phyloP scores from a whole-genome alignment of 371 early-diverging fungal genomes.

The Thermomucor indicae-seudaticae region DNA sequence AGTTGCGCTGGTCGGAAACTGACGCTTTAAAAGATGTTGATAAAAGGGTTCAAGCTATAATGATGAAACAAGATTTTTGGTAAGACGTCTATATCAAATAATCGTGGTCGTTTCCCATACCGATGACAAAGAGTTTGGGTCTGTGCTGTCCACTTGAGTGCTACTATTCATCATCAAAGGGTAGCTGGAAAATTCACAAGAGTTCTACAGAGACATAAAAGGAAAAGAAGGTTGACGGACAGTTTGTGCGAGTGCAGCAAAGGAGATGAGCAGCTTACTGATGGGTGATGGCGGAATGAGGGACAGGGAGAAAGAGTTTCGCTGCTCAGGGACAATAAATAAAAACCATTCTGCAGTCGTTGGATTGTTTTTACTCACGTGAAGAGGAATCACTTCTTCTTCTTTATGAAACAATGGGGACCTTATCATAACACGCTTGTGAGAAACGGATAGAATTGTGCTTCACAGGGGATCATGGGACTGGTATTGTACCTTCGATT shows the following conservation, averaged over 20 bases:
- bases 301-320: constrained; percentile 2
- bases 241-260: constrained; percentile 8
- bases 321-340: neutral
- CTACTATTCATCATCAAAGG: neutral
- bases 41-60: constrained; percentile 45
- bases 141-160: neutral
- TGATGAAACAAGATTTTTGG: constrained; percentile 1
- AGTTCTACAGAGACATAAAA: neutral
- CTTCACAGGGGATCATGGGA: too few relatives aligned
- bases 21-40: constrained; percentile 28
- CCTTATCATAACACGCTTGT: too few relatives aligned
- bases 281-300: neutral
- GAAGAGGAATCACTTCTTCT: too few relatives aligned
- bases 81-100: too few relatives aligned
- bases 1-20: constrained; percentile 35
- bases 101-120: neutral
- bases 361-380: too few relatives aligned
- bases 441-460: too few relatives aligned
- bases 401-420: too few relatives aligned
- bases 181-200: constrained; percentile 3
- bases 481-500: too few relatives aligned
- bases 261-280: constrained; percentile 2
- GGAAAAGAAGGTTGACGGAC: constrained; percentile 4
- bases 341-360: too few relatives aligned
- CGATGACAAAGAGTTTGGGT: neutral